Evolutionary conservation across 495 filamentous ascomycete species (phyloP), one percentile per base, ranked within the genome.

Genomic region (Daldinia decipiens): DNA sequence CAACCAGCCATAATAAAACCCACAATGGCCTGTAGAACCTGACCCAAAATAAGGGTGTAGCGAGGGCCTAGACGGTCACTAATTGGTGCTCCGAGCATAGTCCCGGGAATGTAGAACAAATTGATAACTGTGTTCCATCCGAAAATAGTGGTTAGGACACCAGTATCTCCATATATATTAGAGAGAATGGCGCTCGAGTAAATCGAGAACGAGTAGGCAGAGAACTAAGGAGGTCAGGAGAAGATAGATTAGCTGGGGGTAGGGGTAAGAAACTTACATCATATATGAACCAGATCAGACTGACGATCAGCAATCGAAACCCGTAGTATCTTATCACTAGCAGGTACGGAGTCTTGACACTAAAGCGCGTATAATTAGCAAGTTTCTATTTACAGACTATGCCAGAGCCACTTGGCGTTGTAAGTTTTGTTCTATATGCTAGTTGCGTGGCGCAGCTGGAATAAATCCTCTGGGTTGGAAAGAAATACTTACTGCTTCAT

Each of bases 221-320:
- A 90, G 72, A 95, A 95, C 81, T 84, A 61, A 1, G 4, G 8
- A 29, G 40, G 12, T 47, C 24, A 47, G 43, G 19, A 47, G 19
- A 19, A 47, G 8, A 24, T 24, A 47, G 53, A 64, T 77, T 40
- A 76, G 59, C 36, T 15, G 53, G 3, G 56, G 39, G 31, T 34
- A 15, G 13, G 57, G 32, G 43, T 59, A 19, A 65, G 51, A 27
- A 17, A 45, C 83, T 78, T 56, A 87, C 81, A 62, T 97, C 92
- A 76, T 97, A 97, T 71, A 96, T 86, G 79, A 96, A 97, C 94
- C 94, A 98, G 77, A 98, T 93, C 26, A 91, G 65, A 60, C 87
- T 90, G 51, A 97, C 91, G 13, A 92, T 79, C 4, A 86, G 67
- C 53, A 97, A 79, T n/a, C 87, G 80, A 60, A 77, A 83, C 76